phyloP scores from a whole-genome alignment of 176 grass and related monocot species.

The Aechmea fasciata region DNA sequence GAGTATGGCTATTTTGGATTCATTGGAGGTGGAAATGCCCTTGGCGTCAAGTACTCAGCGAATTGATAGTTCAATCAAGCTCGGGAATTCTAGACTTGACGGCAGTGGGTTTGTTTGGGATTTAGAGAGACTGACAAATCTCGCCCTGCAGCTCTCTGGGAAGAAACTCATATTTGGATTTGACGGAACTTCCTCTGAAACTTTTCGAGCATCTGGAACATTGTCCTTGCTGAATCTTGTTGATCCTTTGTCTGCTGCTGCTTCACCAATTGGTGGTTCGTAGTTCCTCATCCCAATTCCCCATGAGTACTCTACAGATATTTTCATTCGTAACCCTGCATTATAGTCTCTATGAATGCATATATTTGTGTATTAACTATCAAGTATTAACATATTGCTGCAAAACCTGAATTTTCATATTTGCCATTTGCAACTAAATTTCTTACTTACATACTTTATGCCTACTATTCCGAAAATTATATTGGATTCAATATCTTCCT shows the following conservation, averaged over 20 bases:
- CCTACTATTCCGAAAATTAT: too few species aligned
- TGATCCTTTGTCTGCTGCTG: conserved; percentile 93
- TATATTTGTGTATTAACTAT: not conserved
- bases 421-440: not conserved
- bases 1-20: conserved; percentile 88
- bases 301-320: too few species aligned
- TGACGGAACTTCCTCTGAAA: conserved; percentile 96
- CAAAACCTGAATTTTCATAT: not conserved
- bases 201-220: conserved; percentile 89
- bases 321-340: too few species aligned
- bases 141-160: conserved; percentile 70
- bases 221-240: conserved; percentile 94
- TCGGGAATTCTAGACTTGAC: conserved; percentile 65
- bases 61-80: conserved; percentile 69
- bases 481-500: too few species aligned
- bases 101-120: conserved; percentile 95
- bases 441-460: too few species aligned
- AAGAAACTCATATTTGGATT: conserved; percentile 99
- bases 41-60: conserved; percentile 59
- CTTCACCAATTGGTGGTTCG: conserved; percentile 92
- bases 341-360: too few species aligned
- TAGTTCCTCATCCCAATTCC: conserved; percentile 1
- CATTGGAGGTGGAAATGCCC: conserved; percentile 66
- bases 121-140: conserved; percentile 79
- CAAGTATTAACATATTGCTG: not conserved